Conservation (phyloP, 2,329 filamentous ascomycete genomes). For the Beauveria australis region DNA sequence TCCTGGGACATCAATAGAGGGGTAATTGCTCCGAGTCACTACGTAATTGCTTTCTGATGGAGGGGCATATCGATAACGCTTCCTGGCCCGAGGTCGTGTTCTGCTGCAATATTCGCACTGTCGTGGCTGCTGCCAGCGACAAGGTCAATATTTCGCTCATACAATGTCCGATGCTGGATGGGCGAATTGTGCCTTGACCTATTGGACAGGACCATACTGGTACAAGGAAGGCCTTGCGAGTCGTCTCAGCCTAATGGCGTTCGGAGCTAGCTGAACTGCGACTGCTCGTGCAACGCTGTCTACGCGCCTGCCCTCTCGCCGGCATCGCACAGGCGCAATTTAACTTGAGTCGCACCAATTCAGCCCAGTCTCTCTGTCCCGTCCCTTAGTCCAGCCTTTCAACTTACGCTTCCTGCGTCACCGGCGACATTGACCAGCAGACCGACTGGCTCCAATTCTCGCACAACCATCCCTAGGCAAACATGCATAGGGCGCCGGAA, state of each 20-base stretch:
- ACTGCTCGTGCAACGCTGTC: neutral
- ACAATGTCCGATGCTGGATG: neutral
- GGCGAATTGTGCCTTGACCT: no score
- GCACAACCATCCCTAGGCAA: no score
- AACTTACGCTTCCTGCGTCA: neutral
- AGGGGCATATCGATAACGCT: conserved; percentile 9
- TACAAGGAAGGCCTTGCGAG: neutral
- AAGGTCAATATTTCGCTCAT: neutral
- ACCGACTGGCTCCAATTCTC: no score
- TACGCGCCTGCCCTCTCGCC: neutral
- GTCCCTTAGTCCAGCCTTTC: neutral
- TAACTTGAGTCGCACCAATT: neutral
- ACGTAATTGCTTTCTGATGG: neutral
- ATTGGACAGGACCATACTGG: neutral
- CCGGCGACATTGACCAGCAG: no score
- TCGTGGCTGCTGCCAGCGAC: neutral
- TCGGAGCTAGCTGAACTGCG: neutral
- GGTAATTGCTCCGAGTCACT: neutral
- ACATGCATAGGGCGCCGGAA: no score
- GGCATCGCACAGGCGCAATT: neutral
- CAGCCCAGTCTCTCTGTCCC: neutral
- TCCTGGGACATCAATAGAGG: conserved; percentile 7
- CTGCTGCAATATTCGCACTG: neutral
- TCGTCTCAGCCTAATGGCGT: neutral
- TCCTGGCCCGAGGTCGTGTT: no score